Evolutionary conservation across 495 filamentous ascomycete genomes (phyloP), one percentile per base, ranked within the genome.

Genomic region (Penicillium psychrofluorescens): DNA sequence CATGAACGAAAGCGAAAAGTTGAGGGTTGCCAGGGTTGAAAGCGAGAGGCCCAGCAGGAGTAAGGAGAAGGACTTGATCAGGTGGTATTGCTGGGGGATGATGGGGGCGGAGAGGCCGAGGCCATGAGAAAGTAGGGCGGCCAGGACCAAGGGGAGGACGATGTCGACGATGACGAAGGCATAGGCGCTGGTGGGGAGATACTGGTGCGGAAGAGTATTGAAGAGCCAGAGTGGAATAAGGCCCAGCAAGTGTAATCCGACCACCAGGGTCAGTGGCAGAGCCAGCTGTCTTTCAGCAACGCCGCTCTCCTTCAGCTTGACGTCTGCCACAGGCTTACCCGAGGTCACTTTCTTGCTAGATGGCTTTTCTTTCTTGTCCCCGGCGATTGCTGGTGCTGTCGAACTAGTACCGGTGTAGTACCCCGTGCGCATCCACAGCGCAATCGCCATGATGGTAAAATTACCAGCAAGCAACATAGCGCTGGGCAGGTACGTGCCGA

Each of bases 401-500:
- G 49, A 16, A 13, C 45, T 49, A 7, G 41, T 33, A 46, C 60
- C 47, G 33, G 53, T 75, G 66, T 46, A 54, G 42, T 66, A 71
- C 0, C 90, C 92, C 45, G 85, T 92, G 58, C 86, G 80, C 38
- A 95, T 73, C 92, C 92, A 98, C 28, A 96, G 66, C 6, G 83
- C 81, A 51, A 98, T 92, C 7, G 91, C 87, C 74, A 88, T 94
- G 67, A 98, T 90, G 13, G 86, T 95, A 50, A 97, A 97, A 59
- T 90, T 96, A 15, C 76, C 84, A 7, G 94, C 94, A 44, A 98
- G 77, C 27, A 96, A 66, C 94, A 98, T 97, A 7, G 90, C 92
- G 62, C 89, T 95, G 5, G 94, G 92, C 6, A 98, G 72, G 55
- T 98, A 98, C 1, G 92, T 98, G 13, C 92, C 92, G 48, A 98